phyloP scores from a whole-genome alignment of 768 basidiomycete species.

The Multifurca ochricompacta region DNA sequence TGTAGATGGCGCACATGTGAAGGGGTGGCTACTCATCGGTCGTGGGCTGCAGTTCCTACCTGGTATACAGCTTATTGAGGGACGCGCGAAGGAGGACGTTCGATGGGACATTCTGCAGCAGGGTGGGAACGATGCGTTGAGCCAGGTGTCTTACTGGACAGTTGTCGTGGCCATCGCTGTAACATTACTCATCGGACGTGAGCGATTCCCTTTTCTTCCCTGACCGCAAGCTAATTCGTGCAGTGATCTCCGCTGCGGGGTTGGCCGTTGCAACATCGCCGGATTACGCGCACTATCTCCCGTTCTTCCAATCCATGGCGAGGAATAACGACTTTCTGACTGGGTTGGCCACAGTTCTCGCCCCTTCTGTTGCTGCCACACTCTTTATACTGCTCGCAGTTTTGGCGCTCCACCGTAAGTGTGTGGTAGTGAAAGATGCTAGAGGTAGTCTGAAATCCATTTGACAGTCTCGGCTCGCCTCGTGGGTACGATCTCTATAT shows the following conservation, averaged over 20 bases:
- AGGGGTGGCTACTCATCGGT: constrained; percentile 75
- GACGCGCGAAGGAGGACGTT: constrained; percentile 75
- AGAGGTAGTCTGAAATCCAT: background rate
- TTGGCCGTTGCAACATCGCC: constrained; percentile 63
- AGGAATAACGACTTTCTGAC: constrained; percentile 43
- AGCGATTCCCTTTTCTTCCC: constrained; percentile 28
- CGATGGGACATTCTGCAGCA: constrained; percentile 69
- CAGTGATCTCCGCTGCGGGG: constrained; percentile 66
- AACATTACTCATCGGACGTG: constrained; percentile 52
- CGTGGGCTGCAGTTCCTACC: constrained; percentile 56
- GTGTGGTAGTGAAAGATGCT: background rate
- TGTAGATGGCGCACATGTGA: constrained; percentile 57
- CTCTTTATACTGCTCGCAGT: constrained; percentile 53
- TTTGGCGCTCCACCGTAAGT: constrained; percentile 49
- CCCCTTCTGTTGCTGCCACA: constrained; percentile 53
- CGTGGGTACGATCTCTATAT: constrained; percentile 54
- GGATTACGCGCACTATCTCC: constrained; percentile 61
- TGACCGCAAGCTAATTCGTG: background rate
- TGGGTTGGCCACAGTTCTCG: constrained; percentile 60
- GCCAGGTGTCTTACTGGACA: constrained; percentile 49
- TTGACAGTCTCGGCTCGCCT: constrained; percentile 15
- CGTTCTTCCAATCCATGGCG: constrained; percentile 51
- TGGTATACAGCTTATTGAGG: constrained; percentile 63
- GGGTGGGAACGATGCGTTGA: constrained; percentile 39
- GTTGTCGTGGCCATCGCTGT: constrained; percentile 43